Evolutionary conservation across 2,329 filamentous ascomycete genomes (phyloP).

Genomic region (Eutypa lata): DNA sequence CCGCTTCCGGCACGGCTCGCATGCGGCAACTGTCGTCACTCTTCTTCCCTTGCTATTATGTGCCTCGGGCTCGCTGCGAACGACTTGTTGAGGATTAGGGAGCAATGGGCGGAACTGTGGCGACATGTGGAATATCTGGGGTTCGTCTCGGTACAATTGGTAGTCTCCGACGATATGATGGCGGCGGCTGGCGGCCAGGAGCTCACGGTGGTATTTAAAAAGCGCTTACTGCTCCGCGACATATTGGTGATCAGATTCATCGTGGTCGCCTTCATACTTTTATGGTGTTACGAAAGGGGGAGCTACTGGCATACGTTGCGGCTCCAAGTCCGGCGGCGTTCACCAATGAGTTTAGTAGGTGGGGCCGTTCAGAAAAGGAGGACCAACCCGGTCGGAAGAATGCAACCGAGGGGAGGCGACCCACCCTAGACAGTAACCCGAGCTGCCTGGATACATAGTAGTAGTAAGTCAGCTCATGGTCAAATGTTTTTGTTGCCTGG

Average conservation of each 20-base stretch:
- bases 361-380: background rate
- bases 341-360: background rate
- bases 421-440: background rate
- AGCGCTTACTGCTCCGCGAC: background rate
- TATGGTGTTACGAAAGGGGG: background rate
- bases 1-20: constrained; percentile 16
- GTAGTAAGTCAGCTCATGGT: too few relatives aligned
- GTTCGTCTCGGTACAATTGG: background rate
- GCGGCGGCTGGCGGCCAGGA: background rate
- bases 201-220: background rate
- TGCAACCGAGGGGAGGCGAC: background rate
- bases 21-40: constrained; percentile 13
- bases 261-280: background rate
- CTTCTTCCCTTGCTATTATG: constrained; percentile 9
- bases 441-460: too few relatives aligned
- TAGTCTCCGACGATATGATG: background rate
- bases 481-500: background rate
- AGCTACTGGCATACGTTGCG: background rate
- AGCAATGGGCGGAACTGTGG: constrained; percentile 13
- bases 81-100: constrained; percentile 12
- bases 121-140: constrained; percentile 13
- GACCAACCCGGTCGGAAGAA: background rate
- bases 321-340: background rate
- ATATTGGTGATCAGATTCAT: background rate
- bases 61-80: constrained; percentile 7